Evolutionary conservation across 2,329 filamentous ascomycete species (phyloP).

Genomic region (Alternaria angustiovoidea): DNA sequence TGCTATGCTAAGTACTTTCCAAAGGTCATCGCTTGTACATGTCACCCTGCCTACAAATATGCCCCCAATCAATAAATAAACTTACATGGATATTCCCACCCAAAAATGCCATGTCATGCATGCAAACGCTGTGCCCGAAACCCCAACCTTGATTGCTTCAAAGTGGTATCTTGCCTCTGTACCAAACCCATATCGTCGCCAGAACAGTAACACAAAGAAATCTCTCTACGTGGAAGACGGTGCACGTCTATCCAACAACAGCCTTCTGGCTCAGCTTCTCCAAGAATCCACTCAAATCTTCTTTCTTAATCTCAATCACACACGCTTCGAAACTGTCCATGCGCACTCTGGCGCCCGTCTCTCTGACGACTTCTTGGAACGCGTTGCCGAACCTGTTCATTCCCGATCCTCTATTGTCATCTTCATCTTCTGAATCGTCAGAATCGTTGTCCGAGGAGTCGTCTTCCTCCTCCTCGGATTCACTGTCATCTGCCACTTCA

Average conservation of each 20-base stretch:
- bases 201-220: conserved; percentile 1
- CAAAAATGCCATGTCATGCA: background rate
- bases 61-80: background rate
- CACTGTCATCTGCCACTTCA: conserved; percentile 58
- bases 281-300: conserved; percentile 88
- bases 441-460: conserved; percentile 60
- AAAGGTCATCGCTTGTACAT: conserved; percentile 10
- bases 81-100: background rate
- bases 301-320: conserved; percentile 97
- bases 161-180: conserved; percentile 1
- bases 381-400: conserved; percentile 92
- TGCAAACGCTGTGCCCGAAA: conserved; percentile 7
- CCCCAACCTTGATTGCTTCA: background rate
- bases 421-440: conserved; percentile 51
- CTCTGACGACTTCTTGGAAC: conserved; percentile 92
- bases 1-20: conserved; percentile 19
- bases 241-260: conserved; percentile 65
- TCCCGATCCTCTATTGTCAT: conserved; percentile 74
- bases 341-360: conserved; percentile 86
- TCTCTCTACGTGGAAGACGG: too few species aligned
- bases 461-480: conserved; percentile 65
- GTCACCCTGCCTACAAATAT: conserved; percentile 14
- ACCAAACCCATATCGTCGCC: background rate
- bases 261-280: conserved; percentile 92
- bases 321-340: conserved; percentile 98